A percentile compares a stretch with the other conserved stretches of the same genome.
phyloP scores from a whole-genome alignment of 768 basidiomycete species.

The Tremella mesenterica region DNA sequence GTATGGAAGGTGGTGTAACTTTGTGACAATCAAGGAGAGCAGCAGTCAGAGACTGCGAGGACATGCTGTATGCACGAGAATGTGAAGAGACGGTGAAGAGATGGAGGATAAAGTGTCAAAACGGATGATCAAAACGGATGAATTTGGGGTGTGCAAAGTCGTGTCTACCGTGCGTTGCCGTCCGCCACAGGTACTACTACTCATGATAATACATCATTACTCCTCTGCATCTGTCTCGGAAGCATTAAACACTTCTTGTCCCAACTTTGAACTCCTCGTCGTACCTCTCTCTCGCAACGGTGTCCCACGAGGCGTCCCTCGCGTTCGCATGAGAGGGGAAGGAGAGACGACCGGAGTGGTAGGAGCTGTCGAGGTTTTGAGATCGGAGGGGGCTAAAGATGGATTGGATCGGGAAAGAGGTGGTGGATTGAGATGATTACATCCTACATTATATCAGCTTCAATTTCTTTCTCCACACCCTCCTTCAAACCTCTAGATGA shows the following conservation, averaged over 20 bases:
- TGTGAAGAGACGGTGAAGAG: too few species aligned
- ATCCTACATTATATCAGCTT: conserved; percentile 20
- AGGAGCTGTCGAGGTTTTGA: neutral
- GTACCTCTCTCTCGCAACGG: conserved; percentile 15
- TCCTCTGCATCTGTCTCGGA: conserved; percentile 11
- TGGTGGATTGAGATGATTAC: conserved; percentile 40
- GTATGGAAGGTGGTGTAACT: too few species aligned
- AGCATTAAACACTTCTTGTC: conserved; percentile 29
- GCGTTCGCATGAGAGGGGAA: conserved; percentile 15
- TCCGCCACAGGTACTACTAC: too few species aligned
- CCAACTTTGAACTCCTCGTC: conserved; percentile 22
- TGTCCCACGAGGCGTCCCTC: conserved; percentile 17
- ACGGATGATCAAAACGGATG: too few species aligned
- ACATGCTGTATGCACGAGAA: too few species aligned
- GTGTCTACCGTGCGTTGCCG: too few species aligned
- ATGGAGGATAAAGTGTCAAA: too few species aligned
- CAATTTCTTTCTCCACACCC: too few species aligned
- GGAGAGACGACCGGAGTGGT: conserved; percentile 6
- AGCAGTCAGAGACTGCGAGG: too few species aligned
- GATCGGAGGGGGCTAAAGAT: neutral
- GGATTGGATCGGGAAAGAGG: conserved; percentile 18
- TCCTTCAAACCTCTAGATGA: neutral
- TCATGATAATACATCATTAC: too few species aligned
- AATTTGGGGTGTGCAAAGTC: too few species aligned
- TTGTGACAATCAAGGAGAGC: too few species aligned